phyloP scores from a whole-genome alignment of 1,139 yeast species.

The Protomyces macrosporus region DNA sequence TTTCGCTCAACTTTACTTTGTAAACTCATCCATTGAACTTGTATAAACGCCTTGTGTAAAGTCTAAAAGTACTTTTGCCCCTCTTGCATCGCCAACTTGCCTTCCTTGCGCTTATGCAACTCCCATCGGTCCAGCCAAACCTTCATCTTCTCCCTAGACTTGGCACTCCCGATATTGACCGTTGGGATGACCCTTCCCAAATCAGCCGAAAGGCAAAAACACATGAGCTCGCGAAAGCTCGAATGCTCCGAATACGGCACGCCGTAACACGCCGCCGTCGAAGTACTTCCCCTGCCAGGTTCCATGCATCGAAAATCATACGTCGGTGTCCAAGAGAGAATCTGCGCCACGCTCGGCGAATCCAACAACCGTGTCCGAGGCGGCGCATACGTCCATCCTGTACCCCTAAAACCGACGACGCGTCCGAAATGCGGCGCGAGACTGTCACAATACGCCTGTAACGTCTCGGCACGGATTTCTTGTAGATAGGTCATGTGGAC shows the following conservation, averaged over 20 bases:
- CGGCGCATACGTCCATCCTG: conserved; percentile 72
- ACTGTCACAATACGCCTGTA: conserved; percentile 47
- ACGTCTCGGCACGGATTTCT: conserved; percentile 42
- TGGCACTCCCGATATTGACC: conserved; percentile 47
- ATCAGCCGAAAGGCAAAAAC: conserved; percentile 53
- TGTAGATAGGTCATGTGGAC: conserved; percentile 70
- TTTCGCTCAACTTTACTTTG: not conserved
- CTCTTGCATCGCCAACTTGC: conserved; percentile 10
- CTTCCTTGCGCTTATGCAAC: conserved; percentile 28
- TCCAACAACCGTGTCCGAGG: conserved; percentile 32
- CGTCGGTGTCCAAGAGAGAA: conserved; percentile 30
- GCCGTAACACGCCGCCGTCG: conserved; percentile 34
- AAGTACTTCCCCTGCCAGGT: conserved; percentile 33
- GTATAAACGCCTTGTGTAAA: not conserved
- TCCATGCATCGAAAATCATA: conserved; percentile 28
- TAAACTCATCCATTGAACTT: not conserved
- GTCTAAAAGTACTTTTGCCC: not conserved
- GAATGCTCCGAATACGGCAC: conserved; percentile 94
- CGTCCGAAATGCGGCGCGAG: conserved; percentile 50
- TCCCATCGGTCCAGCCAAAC: conserved; percentile 34
- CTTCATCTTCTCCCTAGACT: conserved; percentile 31
- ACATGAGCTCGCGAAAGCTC: conserved; percentile 69
- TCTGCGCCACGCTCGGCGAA: conserved; percentile 28
- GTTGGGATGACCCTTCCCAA: conserved; percentile 66
- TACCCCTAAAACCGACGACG: conserved; percentile 65